Evolutionary conservation across 345 rosid genomes (phyloP).

Genomic region (Zanthoxylum bungeanum): DNA sequence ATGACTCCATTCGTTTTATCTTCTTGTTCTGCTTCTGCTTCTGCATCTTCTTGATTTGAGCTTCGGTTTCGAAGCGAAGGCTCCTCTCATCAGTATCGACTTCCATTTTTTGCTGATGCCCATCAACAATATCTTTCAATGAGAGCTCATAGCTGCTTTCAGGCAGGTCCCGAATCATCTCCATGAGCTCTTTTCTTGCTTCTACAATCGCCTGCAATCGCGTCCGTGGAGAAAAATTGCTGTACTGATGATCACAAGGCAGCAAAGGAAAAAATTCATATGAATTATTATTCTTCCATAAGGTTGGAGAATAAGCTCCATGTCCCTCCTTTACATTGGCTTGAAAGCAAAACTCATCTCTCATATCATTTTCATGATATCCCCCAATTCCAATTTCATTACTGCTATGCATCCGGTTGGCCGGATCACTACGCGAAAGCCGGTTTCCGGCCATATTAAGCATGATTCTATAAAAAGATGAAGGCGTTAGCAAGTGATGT

Average conservation of each 20-base stretch:
- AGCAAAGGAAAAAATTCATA: conserved; percentile 9
- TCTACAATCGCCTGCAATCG: conserved; percentile 32
- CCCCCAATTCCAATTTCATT: too few relatives aligned
- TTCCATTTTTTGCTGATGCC: conserved; percentile 7
- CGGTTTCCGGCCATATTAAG: too few relatives aligned
- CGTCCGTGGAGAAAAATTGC: conserved; percentile 17
- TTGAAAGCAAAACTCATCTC: neutral
- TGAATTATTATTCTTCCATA: neutral
- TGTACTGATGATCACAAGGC: conserved; percentile 21
- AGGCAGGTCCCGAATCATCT: conserved; percentile 44
- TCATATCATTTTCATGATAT: neutral
- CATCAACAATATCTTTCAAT: conserved; percentile 51
- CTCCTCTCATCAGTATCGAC: neutral
- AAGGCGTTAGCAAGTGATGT: neutral
- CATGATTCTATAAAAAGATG: too few relatives aligned
- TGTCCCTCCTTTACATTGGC: neutral
- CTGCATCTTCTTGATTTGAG: conserved; percentile 10
- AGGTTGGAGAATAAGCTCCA: neutral
- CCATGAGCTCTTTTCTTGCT: conserved; percentile 60
- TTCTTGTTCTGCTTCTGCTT: neutral
- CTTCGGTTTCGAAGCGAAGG: conserved; percentile 9
- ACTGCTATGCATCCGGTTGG: too few relatives aligned
- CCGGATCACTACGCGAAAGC: too few relatives aligned
- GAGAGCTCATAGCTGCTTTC: conserved; percentile 54
- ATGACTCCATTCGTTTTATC: neutral